Evolutionary conservation across 2,329 filamentous ascomycete species (phyloP).

Genomic region (Ophiostoma sp.): DNA sequence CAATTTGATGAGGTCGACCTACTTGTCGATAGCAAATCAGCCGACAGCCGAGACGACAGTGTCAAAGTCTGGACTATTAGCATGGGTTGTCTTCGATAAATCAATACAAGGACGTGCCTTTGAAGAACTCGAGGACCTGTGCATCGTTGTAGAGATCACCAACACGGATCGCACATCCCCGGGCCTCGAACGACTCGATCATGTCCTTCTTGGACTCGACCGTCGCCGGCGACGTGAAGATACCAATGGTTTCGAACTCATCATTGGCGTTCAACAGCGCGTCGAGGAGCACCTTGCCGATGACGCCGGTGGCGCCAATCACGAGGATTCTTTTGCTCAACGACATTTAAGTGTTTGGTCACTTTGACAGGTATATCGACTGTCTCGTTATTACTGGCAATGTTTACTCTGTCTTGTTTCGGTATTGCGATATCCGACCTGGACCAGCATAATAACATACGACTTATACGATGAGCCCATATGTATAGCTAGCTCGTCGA

Average conservation of each 20-base stretch:
- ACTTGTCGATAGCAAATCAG: constrained; percentile 24
- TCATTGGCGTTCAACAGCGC: constrained; percentile 33
- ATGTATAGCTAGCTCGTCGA: background rate
- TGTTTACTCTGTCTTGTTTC: background rate
- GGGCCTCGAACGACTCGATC: constrained; percentile 6
- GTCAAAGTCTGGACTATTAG: constrained; percentile 19
- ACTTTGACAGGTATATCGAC: background rate
- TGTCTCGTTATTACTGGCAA: background rate
- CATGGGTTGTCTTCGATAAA: too few species aligned
- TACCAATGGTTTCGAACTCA: constrained; percentile 34
- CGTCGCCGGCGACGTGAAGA: constrained; percentile 43
- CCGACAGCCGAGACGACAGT: constrained; percentile 24
- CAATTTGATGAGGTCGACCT: constrained; percentile 21
- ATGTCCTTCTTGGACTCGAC: constrained; percentile 19
- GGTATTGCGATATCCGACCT: background rate
- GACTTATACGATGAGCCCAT: background rate
- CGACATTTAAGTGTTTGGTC: background rate
- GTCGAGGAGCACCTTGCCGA: constrained; percentile 35
- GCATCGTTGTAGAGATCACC: constrained; percentile 22
- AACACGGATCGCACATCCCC: constrained; percentile 16
- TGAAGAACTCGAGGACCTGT: constrained; percentile 19
- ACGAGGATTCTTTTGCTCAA: constrained; percentile 29
- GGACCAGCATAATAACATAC: constrained; percentile 9
- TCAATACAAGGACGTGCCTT: constrained; percentile 8
- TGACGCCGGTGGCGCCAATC: constrained; percentile 34